Evolutionary conservation across 2,329 filamentous ascomycete genomes (phyloP), one percentile per base, ranked within the genome.

Genomic region (Diplodia seriata): DNA sequence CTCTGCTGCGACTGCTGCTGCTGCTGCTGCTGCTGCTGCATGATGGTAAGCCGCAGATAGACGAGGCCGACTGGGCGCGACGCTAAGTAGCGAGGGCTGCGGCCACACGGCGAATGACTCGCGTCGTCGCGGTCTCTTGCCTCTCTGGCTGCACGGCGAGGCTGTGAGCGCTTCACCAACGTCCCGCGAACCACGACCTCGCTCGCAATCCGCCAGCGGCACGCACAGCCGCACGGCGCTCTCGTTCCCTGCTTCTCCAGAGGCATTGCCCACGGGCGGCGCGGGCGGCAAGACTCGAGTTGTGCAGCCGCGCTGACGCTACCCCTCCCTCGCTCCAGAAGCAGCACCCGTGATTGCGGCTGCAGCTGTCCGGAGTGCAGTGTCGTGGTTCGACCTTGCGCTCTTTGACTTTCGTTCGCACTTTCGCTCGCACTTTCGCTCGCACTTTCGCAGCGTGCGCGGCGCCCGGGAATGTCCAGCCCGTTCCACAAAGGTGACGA

Each of bases 261-360:
- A 47, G 26, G 26, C 26, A 26, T 26, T 29, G 36, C 38, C 56
- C 38, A 11, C 23, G 23, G 23, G 56, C 23, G n/a, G 56, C 38
- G 38, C 18, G 33, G 20, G 56, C 38, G 56, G 56, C 14, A 40
- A 31, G 36, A 14, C 36, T 59, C 56, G n/a, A 12, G 56, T 59
- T 59, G 57, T 50, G 57, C 57, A 50, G 59, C 47, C 47, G 43
- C 59, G 59, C 59, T 63, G 59, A 63, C 59, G 59, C 59, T 63
- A 63, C 59, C 59, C 59, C 59, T 63, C 59, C 47, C 59, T 63
- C 59, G 59, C n/a, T 51, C 59, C 59, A 63, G 20, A 29, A 62
- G n/a, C 29, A 63, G 59, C 59, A 36, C 59, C 33, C 59, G 47
- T 53, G 59, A 63, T 51, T 63, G 43, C 59, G 47, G 59, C 59